Conservation (phyloP, 164 flowering plant genomes). For the Macadamia integrifolia region DNA sequence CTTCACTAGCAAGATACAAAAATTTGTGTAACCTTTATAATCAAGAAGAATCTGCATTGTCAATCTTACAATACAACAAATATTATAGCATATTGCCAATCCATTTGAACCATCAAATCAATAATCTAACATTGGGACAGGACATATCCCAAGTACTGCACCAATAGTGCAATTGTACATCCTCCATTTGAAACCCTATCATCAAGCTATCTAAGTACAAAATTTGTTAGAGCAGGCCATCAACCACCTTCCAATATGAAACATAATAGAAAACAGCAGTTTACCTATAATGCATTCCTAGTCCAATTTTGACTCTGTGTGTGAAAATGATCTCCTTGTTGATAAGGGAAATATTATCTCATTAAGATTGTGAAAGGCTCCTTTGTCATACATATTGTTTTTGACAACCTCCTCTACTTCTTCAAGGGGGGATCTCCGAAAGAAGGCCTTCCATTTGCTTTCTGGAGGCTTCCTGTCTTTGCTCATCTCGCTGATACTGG, state of each 20-base stretch:
- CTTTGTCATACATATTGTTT: constrained; percentile 70
- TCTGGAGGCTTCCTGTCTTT: constrained; percentile 40
- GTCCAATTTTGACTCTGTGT: constrained; percentile 33
- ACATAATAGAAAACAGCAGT: no score
- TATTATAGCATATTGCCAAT: no score
- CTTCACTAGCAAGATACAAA: no score
- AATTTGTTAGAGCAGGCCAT: background rate
- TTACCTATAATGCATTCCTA: constrained; percentile 12
- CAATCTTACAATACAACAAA: no score
- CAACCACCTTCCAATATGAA: background rate
- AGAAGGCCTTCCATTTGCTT: constrained; percentile 69
- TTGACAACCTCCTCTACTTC: constrained; percentile 35
- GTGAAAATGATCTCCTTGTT: constrained; percentile 47
- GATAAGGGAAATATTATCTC: constrained; percentile 73
- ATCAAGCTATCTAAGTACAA: background rate
- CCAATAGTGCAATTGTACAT: background rate
- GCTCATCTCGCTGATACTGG: constrained; percentile 49
- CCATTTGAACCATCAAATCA: background rate
- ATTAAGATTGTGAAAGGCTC: constrained; percentile 43
- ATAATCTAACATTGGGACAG: background rate
- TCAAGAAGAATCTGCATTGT: no score
- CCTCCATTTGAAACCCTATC: background rate
- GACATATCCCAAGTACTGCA: background rate
- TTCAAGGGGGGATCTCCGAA: constrained; percentile 52
- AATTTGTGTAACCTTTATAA: no score